Conservation (phyloP, 2,329 filamentous ascomycete species). For the Pseudocercospora fuligena region DNA sequence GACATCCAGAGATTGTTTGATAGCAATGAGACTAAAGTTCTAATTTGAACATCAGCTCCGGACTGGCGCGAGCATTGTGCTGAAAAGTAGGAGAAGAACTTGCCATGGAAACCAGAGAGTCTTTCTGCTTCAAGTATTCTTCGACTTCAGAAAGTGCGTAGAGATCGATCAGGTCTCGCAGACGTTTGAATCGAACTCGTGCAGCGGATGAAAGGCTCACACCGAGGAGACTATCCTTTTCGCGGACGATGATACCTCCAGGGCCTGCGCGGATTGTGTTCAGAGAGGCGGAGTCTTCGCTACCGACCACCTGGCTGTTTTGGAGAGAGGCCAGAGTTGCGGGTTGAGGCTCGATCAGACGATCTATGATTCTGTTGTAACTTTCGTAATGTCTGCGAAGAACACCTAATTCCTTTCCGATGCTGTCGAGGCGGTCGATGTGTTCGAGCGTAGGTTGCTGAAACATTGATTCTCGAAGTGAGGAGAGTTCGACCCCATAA, state of each 20-base stretch:
- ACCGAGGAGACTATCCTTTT: constrained; percentile 47
- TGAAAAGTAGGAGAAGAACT: constrained; percentile 30
- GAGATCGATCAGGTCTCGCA: constrained; percentile 63
- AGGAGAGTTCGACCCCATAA: constrained; percentile 52
- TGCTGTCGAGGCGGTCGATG: constrained; percentile 60
- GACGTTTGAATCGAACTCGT: constrained; percentile 61
- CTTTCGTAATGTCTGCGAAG: constrained; percentile 65
- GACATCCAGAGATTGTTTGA: constrained; percentile 74
- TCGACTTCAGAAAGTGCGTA: constrained; percentile 66
- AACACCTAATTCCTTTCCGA: constrained; percentile 65
- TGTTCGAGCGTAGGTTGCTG: constrained; percentile 52
- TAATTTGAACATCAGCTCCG: constrained; percentile 39
- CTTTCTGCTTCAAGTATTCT: constrained; percentile 71
- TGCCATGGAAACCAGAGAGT: constrained; percentile 70
- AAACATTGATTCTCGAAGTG: constrained; percentile 60
- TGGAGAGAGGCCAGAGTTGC: constrained; percentile 50
- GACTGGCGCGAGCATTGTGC: constrained; percentile 2
- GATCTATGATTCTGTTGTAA: constrained; percentile 64
- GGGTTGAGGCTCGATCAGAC: constrained; percentile 57
- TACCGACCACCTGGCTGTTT: constrained; percentile 46
- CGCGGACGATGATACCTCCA: constrained; percentile 26
- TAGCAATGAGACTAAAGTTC: constrained; percentile 79
- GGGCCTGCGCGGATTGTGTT: constrained; percentile 32
- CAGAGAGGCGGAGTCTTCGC: constrained; percentile 30
- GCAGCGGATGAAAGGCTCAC: constrained; percentile 56